Conservation (phyloP, 1,139 yeast genomes). For the Hyphopichia burtonii region DNA sequence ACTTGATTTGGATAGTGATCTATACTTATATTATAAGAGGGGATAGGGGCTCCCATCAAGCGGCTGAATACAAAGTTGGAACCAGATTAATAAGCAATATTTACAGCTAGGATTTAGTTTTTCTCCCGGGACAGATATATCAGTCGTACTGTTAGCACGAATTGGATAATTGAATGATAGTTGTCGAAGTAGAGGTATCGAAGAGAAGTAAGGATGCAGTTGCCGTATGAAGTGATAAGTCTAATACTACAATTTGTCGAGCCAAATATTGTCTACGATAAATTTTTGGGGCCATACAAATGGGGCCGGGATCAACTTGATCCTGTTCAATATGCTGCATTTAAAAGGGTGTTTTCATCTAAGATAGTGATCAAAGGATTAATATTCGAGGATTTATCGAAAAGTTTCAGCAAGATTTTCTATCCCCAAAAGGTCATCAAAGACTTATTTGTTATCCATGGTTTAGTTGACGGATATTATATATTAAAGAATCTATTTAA, state of each 20-base stretch:
- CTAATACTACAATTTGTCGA: slow-evolving; percentile 10
- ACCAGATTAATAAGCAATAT: too few relatives aligned
- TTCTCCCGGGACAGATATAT: too few relatives aligned
- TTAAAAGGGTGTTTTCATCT: background rate
- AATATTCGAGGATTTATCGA: too few relatives aligned
- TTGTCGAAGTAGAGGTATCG: background rate
- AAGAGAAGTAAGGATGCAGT: background rate
- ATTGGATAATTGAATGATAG: too few relatives aligned
- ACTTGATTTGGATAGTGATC: too few relatives aligned
- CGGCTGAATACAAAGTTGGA: too few relatives aligned
- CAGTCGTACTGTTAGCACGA: too few relatives aligned
- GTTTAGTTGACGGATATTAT: slow-evolving; percentile 13
- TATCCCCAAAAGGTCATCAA: slow-evolving; percentile 6
- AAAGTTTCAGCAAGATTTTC: slow-evolving; percentile 7
- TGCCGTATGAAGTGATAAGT: slow-evolving; percentile 14
- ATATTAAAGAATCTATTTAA: slow-evolving; percentile 12
- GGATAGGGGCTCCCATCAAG: too few relatives aligned
- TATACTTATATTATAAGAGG: too few relatives aligned
- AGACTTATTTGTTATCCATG: slow-evolving; percentile 9
- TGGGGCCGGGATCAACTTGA: background rate
- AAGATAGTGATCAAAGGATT: background rate
- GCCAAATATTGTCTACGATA: slow-evolving; percentile 11
- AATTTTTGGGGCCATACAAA: slow-evolving; percentile 10
- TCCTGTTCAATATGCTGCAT: slow-evolving; percentile 1
- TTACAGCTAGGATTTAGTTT: too few relatives aligned